Evolutionary conservation across 139 green algal species (phyloP).

Genomic region (Eudorina sp.): DNA sequence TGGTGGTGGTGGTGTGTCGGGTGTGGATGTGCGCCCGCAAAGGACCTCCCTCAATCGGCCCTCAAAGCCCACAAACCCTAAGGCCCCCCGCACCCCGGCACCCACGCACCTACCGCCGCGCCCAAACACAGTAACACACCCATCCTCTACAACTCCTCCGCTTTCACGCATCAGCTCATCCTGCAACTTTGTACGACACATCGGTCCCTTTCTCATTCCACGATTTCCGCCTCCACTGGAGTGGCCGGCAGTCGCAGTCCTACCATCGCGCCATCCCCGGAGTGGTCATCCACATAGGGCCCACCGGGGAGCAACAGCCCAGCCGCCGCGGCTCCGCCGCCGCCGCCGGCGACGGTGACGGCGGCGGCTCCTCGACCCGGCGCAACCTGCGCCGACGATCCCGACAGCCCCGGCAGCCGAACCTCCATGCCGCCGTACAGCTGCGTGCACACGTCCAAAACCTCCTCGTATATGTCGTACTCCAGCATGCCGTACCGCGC

Average conservation of each 20-base stretch:
- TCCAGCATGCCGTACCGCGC: conserved; percentile 33
- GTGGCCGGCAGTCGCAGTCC: not conserved
- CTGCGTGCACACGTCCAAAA: not conserved
- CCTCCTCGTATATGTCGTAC: conserved; percentile 31
- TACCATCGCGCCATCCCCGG: not conserved
- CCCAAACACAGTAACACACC: no score
- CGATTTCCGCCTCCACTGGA: conserved; percentile 23
- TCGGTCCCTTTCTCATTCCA: no score
- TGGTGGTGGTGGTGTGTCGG: no score
- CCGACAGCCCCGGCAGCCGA: not conserved
- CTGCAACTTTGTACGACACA: no score
- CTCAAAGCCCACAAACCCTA: no score
- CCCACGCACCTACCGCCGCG: no score
- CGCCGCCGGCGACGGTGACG: not conserved
- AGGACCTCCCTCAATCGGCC: no score
- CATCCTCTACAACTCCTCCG: no score
- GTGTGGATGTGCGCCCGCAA: no score
- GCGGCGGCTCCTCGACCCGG: not conserved
- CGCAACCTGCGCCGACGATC: not conserved
- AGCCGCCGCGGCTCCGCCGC: not conserved
- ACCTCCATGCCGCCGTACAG: not conserved
- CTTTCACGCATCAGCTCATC: no score
- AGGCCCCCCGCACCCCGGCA: no score
- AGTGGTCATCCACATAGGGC: not conserved
- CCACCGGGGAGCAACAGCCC: not conserved